A percentile compares a stretch with the other conserved stretches of the same genome.
These are phyloP conservation scores for Raffaelea arxii DNA, from an alignment of 2,329 filamentous ascomycete species.

Conservation along the genomic window DNA sequence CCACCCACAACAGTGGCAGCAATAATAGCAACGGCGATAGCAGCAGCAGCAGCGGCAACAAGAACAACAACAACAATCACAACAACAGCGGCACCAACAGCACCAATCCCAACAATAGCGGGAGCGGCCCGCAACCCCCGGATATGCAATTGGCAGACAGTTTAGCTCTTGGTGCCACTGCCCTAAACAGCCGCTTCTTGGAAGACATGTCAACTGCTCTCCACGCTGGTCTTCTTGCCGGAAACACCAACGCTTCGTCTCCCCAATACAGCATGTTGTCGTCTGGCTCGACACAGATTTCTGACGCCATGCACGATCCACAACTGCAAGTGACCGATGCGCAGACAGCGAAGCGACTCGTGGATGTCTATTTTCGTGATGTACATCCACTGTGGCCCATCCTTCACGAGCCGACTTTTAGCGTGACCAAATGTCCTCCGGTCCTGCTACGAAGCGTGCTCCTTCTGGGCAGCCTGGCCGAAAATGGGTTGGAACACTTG, in stretches of 20 bases:
- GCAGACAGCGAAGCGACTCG: background rate
- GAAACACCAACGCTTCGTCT: background rate
- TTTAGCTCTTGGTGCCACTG: no score
- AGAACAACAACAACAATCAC: no score
- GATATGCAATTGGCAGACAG: no score
- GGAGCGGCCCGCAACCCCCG: no score
- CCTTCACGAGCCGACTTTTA: conserved; percentile 5
- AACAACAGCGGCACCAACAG: no score
- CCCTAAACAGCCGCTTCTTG: background rate
- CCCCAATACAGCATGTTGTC: background rate
- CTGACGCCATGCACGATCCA: background rate
- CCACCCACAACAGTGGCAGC: no score
- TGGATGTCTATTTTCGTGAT: conserved; percentile 1
- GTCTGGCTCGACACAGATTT: background rate
- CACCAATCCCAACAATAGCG: no score
- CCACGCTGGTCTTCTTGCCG: background rate
- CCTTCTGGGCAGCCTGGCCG: conserved; percentile 1
- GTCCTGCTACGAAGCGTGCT: conserved; percentile 3
- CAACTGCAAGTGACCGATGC: background rate
- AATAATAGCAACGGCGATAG: no score
- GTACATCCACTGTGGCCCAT: conserved; percentile 4
- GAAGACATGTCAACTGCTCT: background rate
- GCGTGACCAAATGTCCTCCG: background rate
- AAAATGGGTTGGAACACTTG: background rate
- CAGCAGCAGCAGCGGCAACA: no score